Conservation (phyloP, 2,329 filamentous ascomycete genomes). For the Penicillium occitanis region DNA sequence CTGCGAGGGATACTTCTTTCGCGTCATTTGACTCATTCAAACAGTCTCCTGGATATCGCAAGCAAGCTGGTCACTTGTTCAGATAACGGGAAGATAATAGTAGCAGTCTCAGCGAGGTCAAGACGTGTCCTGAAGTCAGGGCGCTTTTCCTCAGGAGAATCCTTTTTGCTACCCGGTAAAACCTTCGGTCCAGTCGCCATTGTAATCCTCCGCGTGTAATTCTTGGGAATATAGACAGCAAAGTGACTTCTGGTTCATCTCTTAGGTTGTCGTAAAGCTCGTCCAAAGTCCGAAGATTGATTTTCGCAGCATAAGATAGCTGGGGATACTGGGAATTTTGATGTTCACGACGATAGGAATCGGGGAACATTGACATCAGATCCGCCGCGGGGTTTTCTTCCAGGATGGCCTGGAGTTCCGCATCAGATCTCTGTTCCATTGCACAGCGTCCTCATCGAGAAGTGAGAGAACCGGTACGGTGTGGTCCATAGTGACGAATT, state of each 20-base stretch:
- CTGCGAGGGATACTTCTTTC: conserved; percentile 19
- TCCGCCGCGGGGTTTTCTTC: conserved; percentile 20
- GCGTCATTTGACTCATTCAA: conserved; percentile 6
- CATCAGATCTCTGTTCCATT: conserved; percentile 29
- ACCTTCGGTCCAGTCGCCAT: conserved; percentile 24
- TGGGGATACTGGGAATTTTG: conserved; percentile 18
- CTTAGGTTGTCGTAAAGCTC: conserved; percentile 22
- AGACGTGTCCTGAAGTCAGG: conserved; percentile 27
- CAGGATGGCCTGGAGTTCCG: conserved; percentile 21
- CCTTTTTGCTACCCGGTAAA: background rate
- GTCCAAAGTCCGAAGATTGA: conserved; percentile 25
- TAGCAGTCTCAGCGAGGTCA: conserved; percentile 26
- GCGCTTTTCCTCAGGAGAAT: no score
- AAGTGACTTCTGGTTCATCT: conserved; percentile 25
- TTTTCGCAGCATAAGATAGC: conserved; percentile 23
- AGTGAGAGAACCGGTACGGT: conserved; percentile 17
- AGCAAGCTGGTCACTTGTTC: conserved; percentile 22
- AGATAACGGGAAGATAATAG: conserved; percentile 29
- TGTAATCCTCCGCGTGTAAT: conserved; percentile 27
- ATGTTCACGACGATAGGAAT: conserved; percentile 26
- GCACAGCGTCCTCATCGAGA: conserved; percentile 22
- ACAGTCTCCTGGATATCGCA: conserved; percentile 11
- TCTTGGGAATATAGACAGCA: conserved; percentile 25
- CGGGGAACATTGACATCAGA: conserved; percentile 27
- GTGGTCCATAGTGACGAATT: background rate